Conservation (phyloP, 208 protist species). For the Sergeia podlipaevii region DNA sequence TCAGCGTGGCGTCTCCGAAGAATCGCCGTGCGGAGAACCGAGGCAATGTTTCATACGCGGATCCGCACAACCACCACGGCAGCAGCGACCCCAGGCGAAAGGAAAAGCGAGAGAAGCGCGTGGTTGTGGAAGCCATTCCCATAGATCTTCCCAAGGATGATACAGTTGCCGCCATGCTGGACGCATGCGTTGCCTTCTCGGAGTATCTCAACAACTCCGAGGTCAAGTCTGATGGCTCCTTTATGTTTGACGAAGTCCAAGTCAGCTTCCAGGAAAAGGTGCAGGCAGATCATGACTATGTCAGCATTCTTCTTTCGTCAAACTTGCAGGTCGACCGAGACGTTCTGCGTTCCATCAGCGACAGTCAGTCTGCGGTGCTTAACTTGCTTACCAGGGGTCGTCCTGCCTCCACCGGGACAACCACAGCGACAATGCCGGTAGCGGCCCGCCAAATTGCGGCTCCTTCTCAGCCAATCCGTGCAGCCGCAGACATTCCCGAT, state of each 20-base stretch:
- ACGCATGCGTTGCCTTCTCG: slow-evolving; percentile 65
- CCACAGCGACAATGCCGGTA: neutral
- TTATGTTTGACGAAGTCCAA: slow-evolving; percentile 58
- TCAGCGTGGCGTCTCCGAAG: slow-evolving; percentile 8
- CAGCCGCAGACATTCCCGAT: neutral
- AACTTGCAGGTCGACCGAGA: slow-evolving; percentile 57
- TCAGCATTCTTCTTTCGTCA: slow-evolving; percentile 58
- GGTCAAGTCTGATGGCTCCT: slow-evolving; percentile 21
- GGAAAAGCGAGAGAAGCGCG: slow-evolving; percentile 12
- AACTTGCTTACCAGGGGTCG: slow-evolving; percentile 12
- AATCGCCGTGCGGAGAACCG: neutral
- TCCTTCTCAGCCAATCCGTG: neutral
- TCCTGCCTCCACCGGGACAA: neutral
- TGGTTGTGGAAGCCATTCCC: slow-evolving; percentile 55
- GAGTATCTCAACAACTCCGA: slow-evolving; percentile 74
- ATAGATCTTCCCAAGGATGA: slow-evolving; percentile 60
- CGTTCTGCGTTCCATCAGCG: slow-evolving; percentile 35
- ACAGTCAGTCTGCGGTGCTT: slow-evolving; percentile 58
- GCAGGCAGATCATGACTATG: slow-evolving; percentile 41
- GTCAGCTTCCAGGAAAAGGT: slow-evolving; percentile 47
- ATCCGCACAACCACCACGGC: neutral
- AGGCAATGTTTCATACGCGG: neutral
- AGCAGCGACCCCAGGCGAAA: slow-evolving; percentile 4
- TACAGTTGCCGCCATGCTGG: slow-evolving; percentile 65
- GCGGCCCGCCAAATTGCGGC: too few species aligned